Evolutionary conservation across 495 filamentous ascomycete species (phyloP).

Genomic region (Penicillium goetzii): DNA sequence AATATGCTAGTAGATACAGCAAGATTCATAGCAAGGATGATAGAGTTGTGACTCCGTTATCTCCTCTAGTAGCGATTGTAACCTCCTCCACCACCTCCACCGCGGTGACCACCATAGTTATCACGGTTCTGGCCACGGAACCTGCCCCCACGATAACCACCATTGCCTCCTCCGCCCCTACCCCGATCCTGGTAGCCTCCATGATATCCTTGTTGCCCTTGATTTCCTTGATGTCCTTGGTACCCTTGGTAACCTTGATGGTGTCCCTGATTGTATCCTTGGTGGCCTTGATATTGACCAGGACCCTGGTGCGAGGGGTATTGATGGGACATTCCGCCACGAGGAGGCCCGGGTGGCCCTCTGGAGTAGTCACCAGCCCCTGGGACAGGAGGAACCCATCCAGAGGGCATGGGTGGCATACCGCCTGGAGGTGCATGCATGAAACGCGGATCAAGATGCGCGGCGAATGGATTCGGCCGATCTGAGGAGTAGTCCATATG

Average conservation of each 20-base stretch:
- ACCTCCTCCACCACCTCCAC: conserved; percentile 35
- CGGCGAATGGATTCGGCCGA: conserved; percentile 59
- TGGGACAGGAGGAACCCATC: conserved; percentile 44
- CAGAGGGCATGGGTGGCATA: conserved; percentile 38
- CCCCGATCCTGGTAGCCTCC: conserved; percentile 35
- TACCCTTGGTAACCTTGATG: conserved; percentile 29
- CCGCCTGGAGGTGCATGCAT: conserved; percentile 37
- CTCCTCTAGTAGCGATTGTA: conserved; percentile 44
- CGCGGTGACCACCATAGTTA: conserved; percentile 32
- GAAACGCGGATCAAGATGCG: conserved; percentile 57
- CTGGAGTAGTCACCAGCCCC: conserved; percentile 41
- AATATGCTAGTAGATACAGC: conserved; percentile 12
- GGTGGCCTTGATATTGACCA: conserved; percentile 35
- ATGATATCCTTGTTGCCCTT: conserved; percentile 32
- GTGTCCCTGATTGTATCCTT: conserved; percentile 20
- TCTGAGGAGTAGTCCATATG: conserved; percentile 52
- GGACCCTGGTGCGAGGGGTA: conserved; percentile 32
- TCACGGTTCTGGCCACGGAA: conserved; percentile 33
- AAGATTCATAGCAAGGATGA: conserved; percentile 18
- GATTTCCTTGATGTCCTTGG: conserved; percentile 18
- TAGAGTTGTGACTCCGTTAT: neutral
- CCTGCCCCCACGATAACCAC: conserved; percentile 35
- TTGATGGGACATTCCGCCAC: conserved; percentile 39
- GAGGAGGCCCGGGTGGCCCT: conserved; percentile 48
- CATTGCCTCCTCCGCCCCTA: conserved; percentile 27